Evolutionary conservation across 176 grass and related monocot species (phyloP).

Genomic region (Carex parvula): DNA sequence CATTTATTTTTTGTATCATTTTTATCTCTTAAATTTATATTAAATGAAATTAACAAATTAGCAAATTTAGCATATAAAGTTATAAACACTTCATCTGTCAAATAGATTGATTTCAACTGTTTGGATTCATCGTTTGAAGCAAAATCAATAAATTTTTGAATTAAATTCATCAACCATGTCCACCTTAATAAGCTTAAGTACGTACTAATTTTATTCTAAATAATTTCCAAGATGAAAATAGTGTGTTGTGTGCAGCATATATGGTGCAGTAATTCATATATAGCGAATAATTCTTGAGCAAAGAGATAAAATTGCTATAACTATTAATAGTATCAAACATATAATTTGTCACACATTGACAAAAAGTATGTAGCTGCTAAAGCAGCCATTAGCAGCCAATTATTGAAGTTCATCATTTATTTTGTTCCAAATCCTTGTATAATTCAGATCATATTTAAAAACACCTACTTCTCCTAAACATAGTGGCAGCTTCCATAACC

Average conservation of each 20-base stretch:
- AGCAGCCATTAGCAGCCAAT: neutral
- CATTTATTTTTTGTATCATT: too few relatives aligned
- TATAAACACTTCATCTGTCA: too few relatives aligned
- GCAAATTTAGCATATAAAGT: too few relatives aligned
- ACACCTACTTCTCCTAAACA: constrained; percentile 2
- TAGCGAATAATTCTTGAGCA: neutral
- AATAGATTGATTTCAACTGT: too few relatives aligned
- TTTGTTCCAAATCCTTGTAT: neutral
- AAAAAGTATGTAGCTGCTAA: neutral
- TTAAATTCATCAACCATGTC: too few relatives aligned
- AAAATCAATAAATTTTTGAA: too few relatives aligned
- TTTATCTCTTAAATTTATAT: too few relatives aligned
- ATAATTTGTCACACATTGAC: neutral
- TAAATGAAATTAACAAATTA: too few relatives aligned
- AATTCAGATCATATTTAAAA: neutral
- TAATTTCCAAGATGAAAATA: neutral
- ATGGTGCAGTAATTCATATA: neutral
- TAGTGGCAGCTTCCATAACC: constrained; percentile 15
- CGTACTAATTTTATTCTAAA: too few relatives aligned
- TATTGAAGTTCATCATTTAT: neutral
- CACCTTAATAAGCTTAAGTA: too few relatives aligned
- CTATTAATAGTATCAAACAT: neutral
- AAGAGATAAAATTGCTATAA: neutral
- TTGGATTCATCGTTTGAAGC: too few relatives aligned
- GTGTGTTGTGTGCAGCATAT: neutral